Base-by-base conservation (phyloP, 805 yeast species). In the Kodamaea restingae region DNA sequence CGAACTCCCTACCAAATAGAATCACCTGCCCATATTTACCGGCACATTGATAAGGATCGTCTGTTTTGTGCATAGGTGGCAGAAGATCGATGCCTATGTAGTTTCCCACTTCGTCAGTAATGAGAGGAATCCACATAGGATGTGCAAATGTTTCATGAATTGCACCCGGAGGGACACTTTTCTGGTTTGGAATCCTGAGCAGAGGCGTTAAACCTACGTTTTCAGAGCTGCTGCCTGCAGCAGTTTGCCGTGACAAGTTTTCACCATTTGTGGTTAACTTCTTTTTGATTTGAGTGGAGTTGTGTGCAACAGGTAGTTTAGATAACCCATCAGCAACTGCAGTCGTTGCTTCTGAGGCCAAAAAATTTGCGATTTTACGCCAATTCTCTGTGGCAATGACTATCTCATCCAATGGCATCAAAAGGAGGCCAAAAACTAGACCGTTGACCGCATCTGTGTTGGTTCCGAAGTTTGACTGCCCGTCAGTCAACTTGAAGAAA, bases 1-100 rank as follows among this genome's bases (percentile, higher is more conserved):
- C 98, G 56, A 81, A 91, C 47, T 91, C 98, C 55, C 97, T 80
- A 28, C 98, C 98, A 61, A 88, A 91, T 41, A 90, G 56, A 43
- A 91, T 91, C 15, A 93, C 84, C 65, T 91, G 98, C 22, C 98
- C 98, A 74, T 83, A 78, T 41, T 69, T 73, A 2, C 67, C 69
- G 1, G 42, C 30, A 6, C 30, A 10, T 15, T 24, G n/a, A 21
- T 27, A 34, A 4, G 38, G 32, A 12, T 25, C 30, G 8, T 39
- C 35, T 2, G 35, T 30, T 31, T 96, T 95, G 15, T 65, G 64
- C 1, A 93, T 91, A 2, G 86, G 81, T 1, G 69, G 67, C 9
- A 68, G 60, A 43, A 91, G 71, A 63, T 91, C 98, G 10, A 93
- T 69, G 38, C 88, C 98, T 46, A 91, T 81, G 60, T 88, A 90